Percentiles rank a stretch among this genome's conserved stretches.
These are phyloP conservation scores for Daedaleopsis sinensis DNA, from an alignment of 768 basidiomycete species.

Conservation along the genomic window DNA sequence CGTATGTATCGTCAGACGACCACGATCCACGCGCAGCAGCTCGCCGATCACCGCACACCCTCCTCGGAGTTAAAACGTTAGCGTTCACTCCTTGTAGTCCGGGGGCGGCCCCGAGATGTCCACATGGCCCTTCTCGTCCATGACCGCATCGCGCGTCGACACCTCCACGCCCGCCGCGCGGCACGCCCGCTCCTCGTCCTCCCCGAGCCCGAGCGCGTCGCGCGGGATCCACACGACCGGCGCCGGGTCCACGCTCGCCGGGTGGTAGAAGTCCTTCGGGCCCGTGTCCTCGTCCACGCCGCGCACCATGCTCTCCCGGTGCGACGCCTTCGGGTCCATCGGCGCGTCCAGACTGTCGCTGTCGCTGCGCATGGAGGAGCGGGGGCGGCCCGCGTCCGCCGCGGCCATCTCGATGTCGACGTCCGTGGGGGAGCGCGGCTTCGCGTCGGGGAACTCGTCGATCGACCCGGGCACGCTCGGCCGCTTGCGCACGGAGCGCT, in stretches of 20 bases:
- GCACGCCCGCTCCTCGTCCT: conserved; percentile 64
- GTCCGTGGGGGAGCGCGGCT: background rate
- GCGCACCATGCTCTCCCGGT: conserved; percentile 13
- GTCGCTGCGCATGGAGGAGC: too few relatives aligned
- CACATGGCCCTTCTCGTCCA: conserved; percentile 66
- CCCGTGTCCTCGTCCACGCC: conserved; percentile 29
- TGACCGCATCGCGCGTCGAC: conserved; percentile 50
- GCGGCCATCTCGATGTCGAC: conserved; percentile 1
- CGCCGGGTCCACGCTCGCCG: conserved; percentile 75
- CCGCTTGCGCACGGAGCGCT: conserved; percentile 10
- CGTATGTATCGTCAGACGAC: too few relatives aligned
- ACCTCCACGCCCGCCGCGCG: conserved; percentile 53
- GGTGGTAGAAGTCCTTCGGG: conserved; percentile 82
- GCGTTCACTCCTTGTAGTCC: conserved; percentile 22
- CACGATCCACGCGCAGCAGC: too few relatives aligned
- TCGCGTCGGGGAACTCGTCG: background rate
- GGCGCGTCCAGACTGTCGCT: too few relatives aligned
- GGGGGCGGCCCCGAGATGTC: conserved; percentile 51
- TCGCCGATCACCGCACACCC: too few relatives aligned
- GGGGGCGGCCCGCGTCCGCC: background rate
- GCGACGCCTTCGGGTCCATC: too few relatives aligned
- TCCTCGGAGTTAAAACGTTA: too few relatives aligned
- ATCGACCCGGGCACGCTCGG: conserved; percentile 1
- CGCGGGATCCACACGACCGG: conserved; percentile 83
- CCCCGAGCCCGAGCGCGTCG: conserved; percentile 68